phyloP scores from a whole-genome alignment of 108 stramenopile species.

The Nannochloropsis salina region DNA sequence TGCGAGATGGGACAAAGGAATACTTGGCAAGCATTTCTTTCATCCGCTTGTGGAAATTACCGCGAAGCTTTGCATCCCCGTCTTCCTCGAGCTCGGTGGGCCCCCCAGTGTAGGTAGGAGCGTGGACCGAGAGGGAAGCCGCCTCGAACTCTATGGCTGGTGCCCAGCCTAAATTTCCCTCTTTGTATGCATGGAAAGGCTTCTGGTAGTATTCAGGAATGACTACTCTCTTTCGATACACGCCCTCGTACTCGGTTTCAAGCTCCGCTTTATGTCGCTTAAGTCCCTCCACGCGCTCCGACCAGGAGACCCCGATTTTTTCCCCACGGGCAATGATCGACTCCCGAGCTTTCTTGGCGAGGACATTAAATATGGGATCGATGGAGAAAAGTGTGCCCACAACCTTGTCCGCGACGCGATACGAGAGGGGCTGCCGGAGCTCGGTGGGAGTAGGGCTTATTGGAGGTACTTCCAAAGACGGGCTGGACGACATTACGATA shows the following conservation, averaged over 20 bases:
- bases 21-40: slow-evolving; percentile 40
- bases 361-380: slow-evolving; percentile 35
- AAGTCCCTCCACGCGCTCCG: slow-evolving; percentile 33
- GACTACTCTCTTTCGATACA: not conserved
- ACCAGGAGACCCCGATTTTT: slow-evolving; percentile 38
- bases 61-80: slow-evolving; percentile 38
- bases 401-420: slow-evolving; percentile 23
- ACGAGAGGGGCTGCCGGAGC: slow-evolving; percentile 16
- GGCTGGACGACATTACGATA: not conserved
- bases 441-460: not conserved
- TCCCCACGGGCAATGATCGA: slow-evolving; percentile 34
- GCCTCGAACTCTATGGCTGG: slow-evolving; percentile 49
- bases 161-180: slow-evolving; percentile 51
- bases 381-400: slow-evolving; percentile 33
- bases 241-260: slow-evolving; percentile 31
- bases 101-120: slow-evolving; percentile 29
- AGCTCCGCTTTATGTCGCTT: slow-evolving; percentile 35
- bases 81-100: slow-evolving; percentile 28
- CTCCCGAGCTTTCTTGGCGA: slow-evolving; percentile 30
- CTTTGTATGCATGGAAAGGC: slow-evolving; percentile 50
- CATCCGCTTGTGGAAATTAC: slow-evolving; percentile 36
- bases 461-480: not conserved
- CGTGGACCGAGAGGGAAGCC: slow-evolving; percentile 36
- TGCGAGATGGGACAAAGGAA: not conserved
- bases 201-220: slow-evolving; percentile 47